Base-by-base conservation (phyloP, 2,329 filamentous ascomycete genomes). In the Epichloe baconii region DNA sequence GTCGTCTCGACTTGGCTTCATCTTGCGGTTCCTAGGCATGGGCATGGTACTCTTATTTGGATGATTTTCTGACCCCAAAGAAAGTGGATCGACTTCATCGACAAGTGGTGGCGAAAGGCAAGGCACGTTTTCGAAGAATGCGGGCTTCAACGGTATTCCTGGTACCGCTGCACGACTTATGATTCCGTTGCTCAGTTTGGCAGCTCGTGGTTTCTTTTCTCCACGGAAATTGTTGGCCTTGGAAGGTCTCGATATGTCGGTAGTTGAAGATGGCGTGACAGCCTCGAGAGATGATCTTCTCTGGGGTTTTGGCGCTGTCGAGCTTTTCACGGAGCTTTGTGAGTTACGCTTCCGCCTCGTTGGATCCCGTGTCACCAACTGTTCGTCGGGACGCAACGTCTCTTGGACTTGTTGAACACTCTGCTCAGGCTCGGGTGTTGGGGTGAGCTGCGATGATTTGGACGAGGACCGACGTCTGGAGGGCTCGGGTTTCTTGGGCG, bases 101-200 rank as follows among this genome's bases (percentile, higher is more conserved):
- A 56, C 44, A 4, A 53, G 40, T 12, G 64, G 61, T 36, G 63
- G 55, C 4, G 65, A 58, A 3, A 47, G 49, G 15, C 54, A 54
- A 8, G 55, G 51, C 6, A 71, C 57, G 42, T 68, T 68, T 45
- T 70, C 68, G 43, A 69, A 70, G 44, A 71, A 69, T 0, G 62
- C 62, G 5, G 67, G 64, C 40, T 64, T 66, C 1, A 61, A 53
- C 5, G 68, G 64, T 19, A 68, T 61, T 41, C 68, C 67, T 2
- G 66, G 64, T 10, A 69, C 61, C 10, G 57, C n/a, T n/a, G n/a
- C 58, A 21, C 62, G 59, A 37, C 56, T 52, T 4, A 65, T 58
- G 2, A 62, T 50, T 6, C 57, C 55, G 4, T 58, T 52, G n/a
- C 48, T 58, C 1, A 61, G 53, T 51, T 66, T 69, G 1, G 62